These are phyloP conservation scores for Hortiboletus flavorubellus DNA, from an alignment of 768 basidiomycete species.

Conservation along the genomic window DNA sequence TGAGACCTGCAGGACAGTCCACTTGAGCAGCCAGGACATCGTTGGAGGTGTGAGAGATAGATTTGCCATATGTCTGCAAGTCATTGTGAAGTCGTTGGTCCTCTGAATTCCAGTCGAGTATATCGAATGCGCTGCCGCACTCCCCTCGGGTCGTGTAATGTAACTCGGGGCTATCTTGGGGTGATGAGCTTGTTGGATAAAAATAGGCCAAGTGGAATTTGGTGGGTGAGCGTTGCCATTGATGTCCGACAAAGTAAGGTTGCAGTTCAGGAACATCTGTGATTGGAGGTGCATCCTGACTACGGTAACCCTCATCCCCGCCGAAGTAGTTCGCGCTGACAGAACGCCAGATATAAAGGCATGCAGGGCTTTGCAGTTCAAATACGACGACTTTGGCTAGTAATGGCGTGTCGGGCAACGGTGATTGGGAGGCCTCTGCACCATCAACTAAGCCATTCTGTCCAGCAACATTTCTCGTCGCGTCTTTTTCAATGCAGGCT, in stretches of 20 bases:
- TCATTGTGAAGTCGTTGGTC: no score
- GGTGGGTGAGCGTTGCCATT: not conserved
- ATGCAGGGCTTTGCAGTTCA: slow-evolving; percentile 35
- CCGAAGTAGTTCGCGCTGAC: no score
- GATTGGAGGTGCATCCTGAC: no score
- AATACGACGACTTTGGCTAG: slow-evolving; percentile 33
- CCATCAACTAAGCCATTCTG: no score
- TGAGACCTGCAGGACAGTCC: not conserved
- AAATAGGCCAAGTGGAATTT: not conserved
- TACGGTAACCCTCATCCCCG: no score
- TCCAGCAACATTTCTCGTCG: slow-evolving; percentile 3
- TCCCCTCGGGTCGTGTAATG: not conserved
- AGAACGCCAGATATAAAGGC: slow-evolving; percentile 38
- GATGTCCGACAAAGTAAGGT: not conserved
- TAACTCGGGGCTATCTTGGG: not conserved
- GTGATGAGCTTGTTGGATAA: not conserved
- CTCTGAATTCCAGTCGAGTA: no score
- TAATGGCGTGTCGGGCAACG: slow-evolving; percentile 39
- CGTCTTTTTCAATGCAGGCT: slow-evolving; percentile 26
- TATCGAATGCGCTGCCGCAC: no score
- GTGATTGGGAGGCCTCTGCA: slow-evolving; percentile 12
- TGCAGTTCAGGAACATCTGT: slow-evolving; percentile 25
- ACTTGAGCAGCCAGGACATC: not conserved
- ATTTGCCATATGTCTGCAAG: no score
- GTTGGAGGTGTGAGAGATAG: not conserved